Conservation (phyloP, 2,329 filamentous ascomycete genomes). For the Aspergillus eucalypticola region DNA sequence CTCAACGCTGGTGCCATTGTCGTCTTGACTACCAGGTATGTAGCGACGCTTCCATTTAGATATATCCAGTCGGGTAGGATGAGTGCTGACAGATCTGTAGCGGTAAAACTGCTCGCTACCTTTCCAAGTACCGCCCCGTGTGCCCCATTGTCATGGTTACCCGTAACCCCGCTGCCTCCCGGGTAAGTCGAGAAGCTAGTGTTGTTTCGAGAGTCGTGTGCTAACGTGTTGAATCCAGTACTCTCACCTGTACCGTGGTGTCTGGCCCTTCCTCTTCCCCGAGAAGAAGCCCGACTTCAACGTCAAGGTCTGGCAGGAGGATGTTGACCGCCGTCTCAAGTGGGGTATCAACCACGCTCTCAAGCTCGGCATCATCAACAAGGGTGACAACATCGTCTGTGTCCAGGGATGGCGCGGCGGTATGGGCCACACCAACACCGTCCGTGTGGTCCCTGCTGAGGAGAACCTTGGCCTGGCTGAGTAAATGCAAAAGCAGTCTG, state of each 20-base stretch:
- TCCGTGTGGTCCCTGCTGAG: slow-evolving; percentile 53
- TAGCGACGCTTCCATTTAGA: background rate
- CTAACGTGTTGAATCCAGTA: slow-evolving; percentile 53
- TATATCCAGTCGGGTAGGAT: background rate
- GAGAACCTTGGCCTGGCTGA: slow-evolving; percentile 44
- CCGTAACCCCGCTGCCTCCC: slow-evolving; percentile 76
- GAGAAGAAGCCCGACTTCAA: slow-evolving; percentile 94
- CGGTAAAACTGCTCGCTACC: slow-evolving; percentile 87
- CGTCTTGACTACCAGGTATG: slow-evolving; percentile 84
- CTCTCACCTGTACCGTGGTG: slow-evolving; percentile 92
- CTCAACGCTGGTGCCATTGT: slow-evolving; percentile 95
- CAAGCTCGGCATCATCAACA: slow-evolving; percentile 75
- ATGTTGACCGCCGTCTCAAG: slow-evolving; percentile 95
- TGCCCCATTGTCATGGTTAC: slow-evolving; percentile 99
- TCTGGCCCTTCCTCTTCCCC: slow-evolving; percentile 95
- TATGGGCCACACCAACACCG: slow-evolving; percentile 68
- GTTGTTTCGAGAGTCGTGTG: background rate
- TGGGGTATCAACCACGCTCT: slow-evolving; percentile 91
- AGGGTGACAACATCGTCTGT: slow-evolving; percentile 70
- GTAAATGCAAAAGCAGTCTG: slow-evolving; percentile 31
- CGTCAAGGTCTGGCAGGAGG: slow-evolving; percentile 94
- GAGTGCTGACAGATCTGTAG: slow-evolving; percentile 46
- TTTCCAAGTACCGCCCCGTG: slow-evolving; percentile 98
- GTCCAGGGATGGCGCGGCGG: slow-evolving; percentile 69
- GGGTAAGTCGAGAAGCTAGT: slow-evolving; percentile 51